Percentiles rank a stretch among this genome's conserved stretches.
phyloP scores from a whole-genome alignment of 2,329 filamentous ascomycete genomes.

The Parafenestella ontariensis region DNA sequence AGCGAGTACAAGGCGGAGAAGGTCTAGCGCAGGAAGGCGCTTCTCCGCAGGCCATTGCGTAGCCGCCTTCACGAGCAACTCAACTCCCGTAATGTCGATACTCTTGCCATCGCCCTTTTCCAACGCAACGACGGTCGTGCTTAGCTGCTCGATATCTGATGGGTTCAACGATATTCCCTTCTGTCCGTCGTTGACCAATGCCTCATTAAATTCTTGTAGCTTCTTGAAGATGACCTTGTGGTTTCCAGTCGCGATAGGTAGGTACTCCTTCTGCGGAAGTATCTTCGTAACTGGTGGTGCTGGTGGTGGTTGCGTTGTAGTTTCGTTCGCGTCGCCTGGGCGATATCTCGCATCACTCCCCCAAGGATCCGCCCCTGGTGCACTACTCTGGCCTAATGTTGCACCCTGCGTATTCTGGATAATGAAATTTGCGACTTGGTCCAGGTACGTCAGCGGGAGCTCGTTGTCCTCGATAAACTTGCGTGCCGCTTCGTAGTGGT shows the following conservation, averaged over 20 bases:
- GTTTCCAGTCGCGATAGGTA: slow-evolving; percentile 78
- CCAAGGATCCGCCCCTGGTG: slow-evolving; percentile 71
- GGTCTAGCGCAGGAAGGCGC: slow-evolving; percentile 82
- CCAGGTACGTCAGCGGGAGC: slow-evolving; percentile 83
- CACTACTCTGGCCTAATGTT: slow-evolving; percentile 70
- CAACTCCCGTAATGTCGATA: slow-evolving; percentile 61
- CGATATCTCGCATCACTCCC: slow-evolving; percentile 80
- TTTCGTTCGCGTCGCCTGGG: slow-evolving; percentile 66
- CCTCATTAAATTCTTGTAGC: slow-evolving; percentile 75
- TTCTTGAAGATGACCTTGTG: slow-evolving; percentile 75
- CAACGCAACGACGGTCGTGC: slow-evolving; percentile 67
- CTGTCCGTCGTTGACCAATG: slow-evolving; percentile 72
- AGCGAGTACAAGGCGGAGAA: slow-evolving; percentile 82
- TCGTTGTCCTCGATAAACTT: slow-evolving; percentile 92
- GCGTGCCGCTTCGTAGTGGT: slow-evolving; percentile 88
- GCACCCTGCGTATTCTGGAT: slow-evolving; percentile 87
- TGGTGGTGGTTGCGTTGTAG: slow-evolving; percentile 40
- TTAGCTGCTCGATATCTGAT: slow-evolving; percentile 69
- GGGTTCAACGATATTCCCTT: slow-evolving; percentile 79
- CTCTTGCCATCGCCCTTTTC: slow-evolving; percentile 55
- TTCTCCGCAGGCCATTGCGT: slow-evolving; percentile 82
- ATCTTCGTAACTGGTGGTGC: slow-evolving; percentile 61
- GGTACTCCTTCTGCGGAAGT: slow-evolving; percentile 80
- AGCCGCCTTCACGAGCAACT: slow-evolving; percentile 73
- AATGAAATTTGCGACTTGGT: slow-evolving; percentile 93